A percentile compares a stretch with the other conserved stretches of the same genome.
Conservation (phyloP, 106 monocot genomes). For the Amphibolis antarctica region DNA sequence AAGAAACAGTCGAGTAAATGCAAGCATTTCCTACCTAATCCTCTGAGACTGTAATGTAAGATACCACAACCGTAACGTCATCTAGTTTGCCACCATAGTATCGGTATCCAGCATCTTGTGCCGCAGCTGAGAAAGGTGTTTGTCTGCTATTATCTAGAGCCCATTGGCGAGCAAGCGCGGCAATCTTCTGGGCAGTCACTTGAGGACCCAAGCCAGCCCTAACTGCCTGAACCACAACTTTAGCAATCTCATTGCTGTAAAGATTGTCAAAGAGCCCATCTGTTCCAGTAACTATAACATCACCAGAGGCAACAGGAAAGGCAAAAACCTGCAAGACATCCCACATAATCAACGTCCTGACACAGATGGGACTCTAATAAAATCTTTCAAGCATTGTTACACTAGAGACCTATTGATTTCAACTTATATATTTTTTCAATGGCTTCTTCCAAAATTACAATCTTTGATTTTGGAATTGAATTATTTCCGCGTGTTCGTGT, state of each 20-base stretch:
- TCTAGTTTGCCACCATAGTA: constrained; percentile 73
- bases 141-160: constrained; percentile 58
- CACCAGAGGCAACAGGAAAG: constrained; percentile 48
- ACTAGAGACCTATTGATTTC: no score
- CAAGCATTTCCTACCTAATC: neutral
- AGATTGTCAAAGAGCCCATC: constrained; percentile 73
- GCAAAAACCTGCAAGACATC: constrained; percentile 33
- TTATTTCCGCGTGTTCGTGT: no score
- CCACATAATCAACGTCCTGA: neutral
- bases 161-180: constrained; percentile 55
- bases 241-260: constrained; percentile 44
- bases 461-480: no score
- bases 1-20: neutral
- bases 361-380: no score
- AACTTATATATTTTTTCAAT: no score
- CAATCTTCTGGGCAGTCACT: constrained; percentile 50
- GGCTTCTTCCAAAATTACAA: no score
- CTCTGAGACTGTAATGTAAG: constrained; percentile 23
- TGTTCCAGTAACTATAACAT: constrained; percentile 55
- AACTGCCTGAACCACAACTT: constrained; percentile 41
- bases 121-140: constrained; percentile 58
- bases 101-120: constrained; percentile 68
- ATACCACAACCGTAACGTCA: constrained; percentile 65
- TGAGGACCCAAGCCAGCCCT: constrained; percentile 44
- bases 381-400: no score